Evolutionary conservation across 805 yeast genomes (phyloP).

Genomic region (Kuraishia floccosa): DNA sequence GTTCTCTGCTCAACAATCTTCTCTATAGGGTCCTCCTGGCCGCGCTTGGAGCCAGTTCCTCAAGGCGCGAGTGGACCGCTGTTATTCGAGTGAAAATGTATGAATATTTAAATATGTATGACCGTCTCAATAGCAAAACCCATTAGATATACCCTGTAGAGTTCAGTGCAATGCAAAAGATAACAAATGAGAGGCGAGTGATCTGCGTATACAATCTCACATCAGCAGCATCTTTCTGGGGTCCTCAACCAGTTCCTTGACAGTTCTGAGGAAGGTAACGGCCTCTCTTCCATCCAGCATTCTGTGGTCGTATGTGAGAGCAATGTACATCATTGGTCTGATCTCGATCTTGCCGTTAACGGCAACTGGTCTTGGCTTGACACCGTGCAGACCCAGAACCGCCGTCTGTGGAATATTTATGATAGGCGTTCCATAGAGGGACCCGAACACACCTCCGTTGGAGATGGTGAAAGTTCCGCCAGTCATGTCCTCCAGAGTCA

Average conservation of each 20-base stretch:
- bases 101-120: no score
- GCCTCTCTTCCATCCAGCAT: constrained; percentile 98
- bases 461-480: constrained; percentile 99
- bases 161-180: no score
- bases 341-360: constrained; percentile 92
- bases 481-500: constrained; percentile 95
- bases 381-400: constrained; percentile 94
- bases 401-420: constrained; percentile 98
- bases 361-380: constrained; percentile 94
- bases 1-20: no score
- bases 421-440: constrained; percentile 96
- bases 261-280: constrained; percentile 88
- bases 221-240: constrained; percentile 92
- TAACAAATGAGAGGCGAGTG: no score
- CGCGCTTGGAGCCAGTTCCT: no score
- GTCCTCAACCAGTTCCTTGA: constrained; percentile 95
- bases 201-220: constrained; percentile 5
- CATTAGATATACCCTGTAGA: no score
- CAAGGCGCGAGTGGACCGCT: no score
- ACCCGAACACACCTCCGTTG: constrained; percentile 98
- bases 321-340: constrained; percentile 99
- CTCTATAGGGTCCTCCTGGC: no score
- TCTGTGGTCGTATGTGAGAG: constrained; percentile 97
- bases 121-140: no score
- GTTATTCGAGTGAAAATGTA: no score